Conservation (phyloP, 2,329 filamentous ascomycete genomes). For the Hirsutella rhossiliensis region DNA sequence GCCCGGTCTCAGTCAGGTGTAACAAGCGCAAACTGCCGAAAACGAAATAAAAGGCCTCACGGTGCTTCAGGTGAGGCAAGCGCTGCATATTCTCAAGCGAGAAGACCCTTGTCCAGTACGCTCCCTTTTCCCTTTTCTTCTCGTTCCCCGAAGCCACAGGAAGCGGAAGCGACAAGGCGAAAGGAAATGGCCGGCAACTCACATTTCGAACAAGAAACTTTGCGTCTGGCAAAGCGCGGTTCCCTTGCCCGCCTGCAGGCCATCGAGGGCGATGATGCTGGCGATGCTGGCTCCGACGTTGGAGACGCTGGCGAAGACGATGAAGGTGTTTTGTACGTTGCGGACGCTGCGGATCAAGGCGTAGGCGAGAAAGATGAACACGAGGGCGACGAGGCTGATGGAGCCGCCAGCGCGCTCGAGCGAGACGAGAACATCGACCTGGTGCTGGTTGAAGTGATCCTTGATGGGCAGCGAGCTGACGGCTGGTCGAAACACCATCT, state of each 20-base stretch:
- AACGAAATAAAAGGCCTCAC: no score
- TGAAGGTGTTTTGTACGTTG: slow-evolving; percentile 50
- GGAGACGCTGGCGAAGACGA: slow-evolving; percentile 47
- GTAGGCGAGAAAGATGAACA: slow-evolving; percentile 41
- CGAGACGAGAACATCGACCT: slow-evolving; percentile 29
- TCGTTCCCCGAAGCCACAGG: slow-evolving; percentile 16
- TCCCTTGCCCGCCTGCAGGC: slow-evolving; percentile 39
- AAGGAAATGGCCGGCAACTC: slow-evolving; percentile 20
- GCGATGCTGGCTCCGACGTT: slow-evolving; percentile 50
- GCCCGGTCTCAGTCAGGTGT: background rate
- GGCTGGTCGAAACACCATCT: background rate
- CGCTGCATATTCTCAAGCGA: no score
- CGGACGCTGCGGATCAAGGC: slow-evolving; percentile 37
- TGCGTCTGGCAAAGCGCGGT: slow-evolving; percentile 50
- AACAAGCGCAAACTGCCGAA: background rate
- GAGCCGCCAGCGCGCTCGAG: slow-evolving; percentile 42
- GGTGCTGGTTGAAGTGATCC: slow-evolving; percentile 19
- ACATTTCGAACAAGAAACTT: slow-evolving; percentile 55
- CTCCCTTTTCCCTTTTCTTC: background rate
- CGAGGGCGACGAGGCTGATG: slow-evolving; percentile 37
- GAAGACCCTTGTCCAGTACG: no score
- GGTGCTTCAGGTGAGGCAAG: no score
- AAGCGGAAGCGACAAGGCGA: slow-evolving; percentile 1
- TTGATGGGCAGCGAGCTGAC: background rate
- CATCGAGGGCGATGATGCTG: slow-evolving; percentile 59